phyloP scores from a whole-genome alignment of 768 basidiomycete species.

The Lactarius tabidus region DNA sequence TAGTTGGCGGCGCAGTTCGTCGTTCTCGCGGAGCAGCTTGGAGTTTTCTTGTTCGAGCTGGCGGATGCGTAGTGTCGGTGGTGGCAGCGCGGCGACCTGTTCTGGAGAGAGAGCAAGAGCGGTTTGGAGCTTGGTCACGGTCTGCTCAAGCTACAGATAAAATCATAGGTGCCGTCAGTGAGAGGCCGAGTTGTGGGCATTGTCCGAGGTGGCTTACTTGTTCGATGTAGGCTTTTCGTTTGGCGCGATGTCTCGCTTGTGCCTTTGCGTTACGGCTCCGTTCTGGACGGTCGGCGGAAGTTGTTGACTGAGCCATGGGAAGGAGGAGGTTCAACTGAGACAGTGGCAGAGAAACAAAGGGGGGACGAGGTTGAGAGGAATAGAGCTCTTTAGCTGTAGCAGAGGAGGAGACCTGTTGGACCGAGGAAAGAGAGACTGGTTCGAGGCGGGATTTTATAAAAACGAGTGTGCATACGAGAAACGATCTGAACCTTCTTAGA shows the following conservation, averaged over 20 bases:
- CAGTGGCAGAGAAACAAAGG: not conserved
- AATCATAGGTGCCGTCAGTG: not conserved
- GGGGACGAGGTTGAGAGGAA: not conserved
- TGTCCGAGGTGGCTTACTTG: conserved; percentile 47
- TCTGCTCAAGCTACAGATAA: conserved; percentile 65
- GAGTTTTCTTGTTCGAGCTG: conserved; percentile 81
- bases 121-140: conserved; percentile 79
- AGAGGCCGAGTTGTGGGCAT: not conserved
- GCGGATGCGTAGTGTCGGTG: conserved; percentile 68
- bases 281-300: conserved; percentile 45
- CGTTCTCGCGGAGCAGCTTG: conserved; percentile 66
- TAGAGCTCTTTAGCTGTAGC: not conserved
- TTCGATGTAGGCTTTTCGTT: conserved; percentile 90
- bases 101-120: conserved; percentile 70
- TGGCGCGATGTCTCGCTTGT: conserved; percentile 86
- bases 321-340: not conserved
- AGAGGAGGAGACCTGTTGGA: conserved; percentile 13
- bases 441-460: conserved; percentile 22
- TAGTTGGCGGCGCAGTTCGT: conserved; percentile 66
- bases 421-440: not conserved
- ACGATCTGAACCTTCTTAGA: not conserved
- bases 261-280: conserved; percentile 85
- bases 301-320: conserved; percentile 16
- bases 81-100: conserved; percentile 67
- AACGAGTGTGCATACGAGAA: not conserved